phyloP scores from a whole-genome alignment of 177 flowering plant species.

The Vitis hybrid region DNA sequence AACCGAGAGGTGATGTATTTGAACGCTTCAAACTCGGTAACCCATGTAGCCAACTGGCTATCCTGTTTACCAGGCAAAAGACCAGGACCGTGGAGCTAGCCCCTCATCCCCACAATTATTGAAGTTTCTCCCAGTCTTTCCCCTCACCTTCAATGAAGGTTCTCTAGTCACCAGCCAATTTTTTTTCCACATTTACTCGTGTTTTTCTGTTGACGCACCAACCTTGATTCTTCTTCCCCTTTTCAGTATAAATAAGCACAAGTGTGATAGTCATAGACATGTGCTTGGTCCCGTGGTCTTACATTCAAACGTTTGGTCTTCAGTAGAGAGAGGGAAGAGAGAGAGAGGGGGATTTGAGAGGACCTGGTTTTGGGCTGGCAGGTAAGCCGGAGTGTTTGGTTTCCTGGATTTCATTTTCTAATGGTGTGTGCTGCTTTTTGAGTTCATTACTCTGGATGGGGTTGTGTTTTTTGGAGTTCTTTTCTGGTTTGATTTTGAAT shows the following conservation, averaged over 20 bases:
- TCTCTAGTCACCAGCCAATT: neutral
- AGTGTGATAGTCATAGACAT: too few species aligned
- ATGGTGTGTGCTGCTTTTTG: conserved; percentile 3
- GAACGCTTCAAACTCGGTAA: too few species aligned
- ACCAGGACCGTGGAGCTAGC: too few species aligned
- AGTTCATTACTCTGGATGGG: neutral
- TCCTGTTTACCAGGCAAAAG: neutral
- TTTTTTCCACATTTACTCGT: neutral
- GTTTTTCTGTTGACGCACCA: neutral
- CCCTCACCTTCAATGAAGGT: conserved; percentile 20
- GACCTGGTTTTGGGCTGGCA: neutral
- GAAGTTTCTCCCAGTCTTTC: conserved; percentile 6
- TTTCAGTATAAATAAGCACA: neutral
- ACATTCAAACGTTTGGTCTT: too few species aligned
- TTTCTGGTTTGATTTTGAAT: neutral
- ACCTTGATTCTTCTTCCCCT: conserved; percentile 7
- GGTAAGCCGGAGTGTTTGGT: neutral
- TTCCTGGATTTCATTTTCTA: conserved; percentile 1
- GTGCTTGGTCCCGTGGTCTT: neutral
- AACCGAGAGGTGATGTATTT: too few species aligned
- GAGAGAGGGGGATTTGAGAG: too few species aligned
- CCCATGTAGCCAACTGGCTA: neutral
- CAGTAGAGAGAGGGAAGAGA: too few species aligned
- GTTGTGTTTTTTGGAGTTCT: neutral
- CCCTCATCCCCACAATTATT: neutral